Base-by-base conservation (phyloP, 768 basidiomycete species). In the Lactifluus volemus region DNA sequence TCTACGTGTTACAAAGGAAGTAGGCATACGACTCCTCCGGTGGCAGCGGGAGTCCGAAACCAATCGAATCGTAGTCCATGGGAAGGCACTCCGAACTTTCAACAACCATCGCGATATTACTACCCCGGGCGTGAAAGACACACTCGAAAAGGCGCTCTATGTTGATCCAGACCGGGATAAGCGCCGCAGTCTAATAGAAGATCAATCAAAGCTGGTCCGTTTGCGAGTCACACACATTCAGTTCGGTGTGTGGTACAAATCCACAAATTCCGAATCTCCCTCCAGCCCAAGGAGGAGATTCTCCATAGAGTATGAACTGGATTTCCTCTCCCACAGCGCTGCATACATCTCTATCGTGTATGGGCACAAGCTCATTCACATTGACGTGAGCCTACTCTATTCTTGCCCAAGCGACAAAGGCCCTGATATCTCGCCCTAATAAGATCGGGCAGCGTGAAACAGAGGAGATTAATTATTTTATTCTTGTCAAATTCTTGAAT, bases 241-340 rank as follows among this genome's bases (percentile, higher is more conserved):
- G 70, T 84, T 90, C 63, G 89, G 89, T 25, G 65, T 79, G 36
- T 81, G 80, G 68, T 82, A 80, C 66, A 75, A 77, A 19, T 58
- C 61, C 5, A 56, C 66, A 14, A 49, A 61, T 50, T 25, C 25
- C 25, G 25, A 25, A 2, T 58, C 59, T 38, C 59, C 42, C 58
- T 61, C 60, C 19, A 61, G 42, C 68, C 69, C 55, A 55, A 60
- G 63, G 10, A 70, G 67, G 2, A 67, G 60, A 2, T 92, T 87
- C 69, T 90, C 88, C 0, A 73, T 84, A 4, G 90, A 92, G 71
- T 89, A 83, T 79, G 81, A 86, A 57, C 72, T 77, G 44, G 73
- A 81, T 45, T 84, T 81, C 44, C 62, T 67, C 8, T 63, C 75
- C 47, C 64, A 65, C 11, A 77, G 81, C 39, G 75, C 78, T 36